Conservation (phyloP, 2,329 filamentous ascomycete genomes). For the Coniochaeta sp. region DNA sequence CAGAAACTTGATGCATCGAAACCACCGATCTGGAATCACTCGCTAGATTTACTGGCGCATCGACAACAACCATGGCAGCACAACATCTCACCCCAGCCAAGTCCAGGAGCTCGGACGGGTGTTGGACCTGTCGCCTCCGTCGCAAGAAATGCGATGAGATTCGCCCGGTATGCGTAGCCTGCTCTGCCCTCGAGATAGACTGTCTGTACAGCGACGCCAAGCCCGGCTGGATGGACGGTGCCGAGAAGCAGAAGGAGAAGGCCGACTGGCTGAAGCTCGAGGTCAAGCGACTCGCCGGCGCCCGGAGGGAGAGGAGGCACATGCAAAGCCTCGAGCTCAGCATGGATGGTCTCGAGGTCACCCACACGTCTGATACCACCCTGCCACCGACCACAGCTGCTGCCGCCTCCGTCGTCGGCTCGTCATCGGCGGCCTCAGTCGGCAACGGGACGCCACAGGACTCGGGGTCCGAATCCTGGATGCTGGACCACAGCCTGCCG, state of each 20-base stretch:
- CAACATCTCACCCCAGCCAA: conserved; percentile 10
- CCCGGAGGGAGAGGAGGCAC: conserved; percentile 41
- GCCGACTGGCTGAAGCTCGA: conserved; percentile 47
- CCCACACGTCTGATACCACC: conserved; percentile 9
- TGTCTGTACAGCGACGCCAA: conserved; percentile 46
- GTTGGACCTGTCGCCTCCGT: conserved; percentile 54
- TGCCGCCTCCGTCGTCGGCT: not conserved
- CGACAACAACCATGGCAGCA: not conserved
- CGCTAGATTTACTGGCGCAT: not conserved
- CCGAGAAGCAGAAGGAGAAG: conserved; percentile 39
- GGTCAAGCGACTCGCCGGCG: conserved; percentile 45
- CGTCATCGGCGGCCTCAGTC: not conserved
- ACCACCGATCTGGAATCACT: too few relatives aligned
- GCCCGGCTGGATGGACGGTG: conserved; percentile 52
- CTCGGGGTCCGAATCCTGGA: not conserved
- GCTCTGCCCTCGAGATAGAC: conserved; percentile 44
- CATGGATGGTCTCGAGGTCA: conserved; percentile 17
- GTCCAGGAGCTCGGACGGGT: conserved; percentile 38
- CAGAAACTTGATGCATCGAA: too few relatives aligned
- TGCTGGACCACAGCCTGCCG: not conserved
- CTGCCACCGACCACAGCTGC: not conserved
- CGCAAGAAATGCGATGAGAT: conserved; percentile 55
- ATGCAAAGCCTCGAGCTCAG: conserved; percentile 30
- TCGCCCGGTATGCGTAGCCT: conserved; percentile 43
- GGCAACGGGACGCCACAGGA: conserved; percentile 5